Percentiles rank a stretch among this genome's conserved stretches.
Evolutionary conservation across 1,284 basidiomycete species (phyloP).

Genomic region (Ceratobasidium sp.): DNA sequence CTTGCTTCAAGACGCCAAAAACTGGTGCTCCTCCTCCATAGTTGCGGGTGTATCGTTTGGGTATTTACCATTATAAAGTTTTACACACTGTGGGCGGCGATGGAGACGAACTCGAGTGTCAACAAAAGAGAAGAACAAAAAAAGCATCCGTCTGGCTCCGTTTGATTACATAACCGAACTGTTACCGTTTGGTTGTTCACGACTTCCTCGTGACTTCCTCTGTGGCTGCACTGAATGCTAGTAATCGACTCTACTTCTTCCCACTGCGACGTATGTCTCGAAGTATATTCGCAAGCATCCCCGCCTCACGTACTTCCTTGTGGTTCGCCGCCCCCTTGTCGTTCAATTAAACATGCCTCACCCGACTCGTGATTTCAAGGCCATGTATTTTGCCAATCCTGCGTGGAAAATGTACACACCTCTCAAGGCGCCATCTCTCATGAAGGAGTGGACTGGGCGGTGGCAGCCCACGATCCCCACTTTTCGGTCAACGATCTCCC

Average conservation of each 20-base stretch:
- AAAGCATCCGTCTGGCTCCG: constrained; percentile 25
- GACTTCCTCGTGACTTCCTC: not conserved
- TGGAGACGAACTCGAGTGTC: not conserved
- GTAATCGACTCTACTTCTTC: constrained; percentile 15
- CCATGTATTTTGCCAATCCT: constrained; percentile 23
- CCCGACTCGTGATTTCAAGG: constrained; percentile 3
- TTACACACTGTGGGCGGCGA: not conserved
- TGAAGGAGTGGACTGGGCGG: constrained; percentile 8
- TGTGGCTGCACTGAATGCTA: not conserved
- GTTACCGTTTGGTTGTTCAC: not conserved
- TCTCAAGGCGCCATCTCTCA: constrained; percentile 1
- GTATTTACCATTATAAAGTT: constrained; percentile 28
- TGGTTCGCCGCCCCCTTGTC: constrained; percentile 8
- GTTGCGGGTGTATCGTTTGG: not conserved
- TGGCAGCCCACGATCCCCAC: not conserved
- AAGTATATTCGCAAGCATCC: constrained; percentile 2
- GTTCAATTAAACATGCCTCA: not conserved
- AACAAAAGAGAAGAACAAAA: constrained; percentile 3
- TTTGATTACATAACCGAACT: not conserved
- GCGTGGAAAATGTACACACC: constrained; percentile 20
- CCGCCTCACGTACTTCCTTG: constrained; percentile 22
- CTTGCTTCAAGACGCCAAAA: not conserved
- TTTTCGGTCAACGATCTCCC: constrained; percentile 13
- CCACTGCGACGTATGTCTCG: constrained; percentile 23
- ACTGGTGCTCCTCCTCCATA: not conserved